Percentiles rank a stretch among this genome's conserved stretches.
phyloP scores from a whole-genome alignment of 139 green algal genomes.

The Trebouxia sp. region DNA sequence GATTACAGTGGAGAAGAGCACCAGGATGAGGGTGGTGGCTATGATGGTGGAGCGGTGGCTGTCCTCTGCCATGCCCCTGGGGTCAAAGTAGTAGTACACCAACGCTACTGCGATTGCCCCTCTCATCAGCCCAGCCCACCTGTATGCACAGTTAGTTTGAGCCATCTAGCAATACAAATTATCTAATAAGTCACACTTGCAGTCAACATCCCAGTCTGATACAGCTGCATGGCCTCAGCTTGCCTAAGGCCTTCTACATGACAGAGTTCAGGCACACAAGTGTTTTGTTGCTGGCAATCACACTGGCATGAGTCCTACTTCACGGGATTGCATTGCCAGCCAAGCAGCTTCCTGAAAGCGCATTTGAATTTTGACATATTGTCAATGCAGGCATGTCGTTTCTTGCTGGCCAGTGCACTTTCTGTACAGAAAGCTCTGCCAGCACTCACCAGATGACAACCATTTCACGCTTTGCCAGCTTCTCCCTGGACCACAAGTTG shows the following conservation, averaged over 20 bases:
- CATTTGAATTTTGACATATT: too few species aligned
- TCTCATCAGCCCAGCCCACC: conserved; percentile 74
- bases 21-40: conserved; percentile 68
- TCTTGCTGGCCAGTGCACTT: too few species aligned
- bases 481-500: conserved; percentile 46
- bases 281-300: too few species aligned
- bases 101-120: conserved; percentile 80
- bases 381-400: too few species aligned
- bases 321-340: too few species aligned
- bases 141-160: conserved; percentile 25
- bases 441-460: conserved; percentile 67
- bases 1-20: conserved; percentile 65
- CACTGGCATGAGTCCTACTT: too few species aligned
- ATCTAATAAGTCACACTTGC: too few species aligned
- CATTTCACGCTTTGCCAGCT: conserved; percentile 58
- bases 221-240: background rate
- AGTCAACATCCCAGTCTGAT: too few species aligned
- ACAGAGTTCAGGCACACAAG: too few species aligned
- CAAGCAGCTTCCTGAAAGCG: too few species aligned
- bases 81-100: conserved; percentile 77
- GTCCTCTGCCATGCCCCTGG: conserved; percentile 41
- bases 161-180: background rate
- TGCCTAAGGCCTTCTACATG: too few species aligned
- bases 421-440: too few species aligned
- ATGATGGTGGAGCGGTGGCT: conserved; percentile 70